phyloP scores from a whole-genome alignment of 2,329 filamentous ascomycete species.

The Claviceps humidiphila region DNA sequence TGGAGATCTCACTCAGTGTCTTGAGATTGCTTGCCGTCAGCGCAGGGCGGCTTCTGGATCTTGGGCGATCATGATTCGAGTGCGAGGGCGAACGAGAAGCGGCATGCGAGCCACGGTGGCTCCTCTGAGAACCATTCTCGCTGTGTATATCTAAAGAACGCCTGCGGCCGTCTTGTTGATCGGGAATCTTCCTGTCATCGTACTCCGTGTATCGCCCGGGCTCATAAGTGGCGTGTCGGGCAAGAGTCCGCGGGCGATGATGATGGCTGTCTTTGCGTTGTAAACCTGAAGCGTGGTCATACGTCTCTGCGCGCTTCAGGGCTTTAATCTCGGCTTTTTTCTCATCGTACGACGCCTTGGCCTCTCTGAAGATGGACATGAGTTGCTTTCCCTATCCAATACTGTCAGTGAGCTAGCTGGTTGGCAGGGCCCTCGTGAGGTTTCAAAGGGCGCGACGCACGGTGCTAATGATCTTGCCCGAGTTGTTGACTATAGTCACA shows the following conservation, averaged over 20 bases:
- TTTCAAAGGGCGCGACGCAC: constrained; percentile 36
- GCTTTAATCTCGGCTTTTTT: constrained; percentile 72
- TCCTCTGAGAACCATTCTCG: constrained; percentile 29
- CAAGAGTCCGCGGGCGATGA: constrained; percentile 1
- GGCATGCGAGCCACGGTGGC: constrained; percentile 24
- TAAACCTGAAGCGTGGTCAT: constrained; percentile 20
- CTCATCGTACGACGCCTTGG: constrained; percentile 74
- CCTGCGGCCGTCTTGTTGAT: constrained; percentile 22
- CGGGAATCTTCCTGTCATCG: constrained; percentile 12
- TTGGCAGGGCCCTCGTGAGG: neutral
- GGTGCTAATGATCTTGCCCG: constrained; percentile 80
- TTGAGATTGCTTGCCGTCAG: constrained; percentile 41
- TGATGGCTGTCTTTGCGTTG: constrained; percentile 2
- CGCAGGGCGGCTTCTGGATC: constrained; percentile 22
- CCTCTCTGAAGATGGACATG: constrained; percentile 82
- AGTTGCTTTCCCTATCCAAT: constrained; percentile 67
- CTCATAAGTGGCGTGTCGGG: constrained; percentile 1
- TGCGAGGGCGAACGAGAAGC: constrained; percentile 7
- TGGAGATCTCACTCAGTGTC: constrained; percentile 38
- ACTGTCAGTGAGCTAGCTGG: neutral
- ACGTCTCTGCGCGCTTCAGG: constrained; percentile 48
- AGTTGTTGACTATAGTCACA: constrained; percentile 80
- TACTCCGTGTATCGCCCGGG: constrained; percentile 19
- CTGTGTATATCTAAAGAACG: constrained; percentile 18
- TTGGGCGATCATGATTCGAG: constrained; percentile 17